phyloP scores from a whole-genome alignment of 306 rosid species.

The Prunus davidiana region DNA sequence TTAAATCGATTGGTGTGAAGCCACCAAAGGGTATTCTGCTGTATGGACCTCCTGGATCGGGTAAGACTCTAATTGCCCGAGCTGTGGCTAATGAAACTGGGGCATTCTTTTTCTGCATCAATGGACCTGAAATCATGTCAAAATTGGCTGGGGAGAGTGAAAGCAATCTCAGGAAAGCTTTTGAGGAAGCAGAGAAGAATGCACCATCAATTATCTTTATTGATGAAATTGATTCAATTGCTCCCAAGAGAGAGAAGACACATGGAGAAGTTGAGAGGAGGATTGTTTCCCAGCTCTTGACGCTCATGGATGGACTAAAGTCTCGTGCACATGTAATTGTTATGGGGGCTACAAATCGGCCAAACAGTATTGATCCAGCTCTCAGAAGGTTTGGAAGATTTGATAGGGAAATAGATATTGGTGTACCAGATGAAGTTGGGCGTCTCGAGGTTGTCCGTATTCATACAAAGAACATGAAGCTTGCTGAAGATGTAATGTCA shows the following conservation, averaged over 20 bases:
- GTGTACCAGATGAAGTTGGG: constrained; percentile 92
- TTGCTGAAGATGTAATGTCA: constrained; percentile 73
- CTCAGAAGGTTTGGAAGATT: constrained; percentile 98
- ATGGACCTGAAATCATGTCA: constrained; percentile 97
- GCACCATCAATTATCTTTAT: constrained; percentile 96
- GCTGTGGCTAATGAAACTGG: constrained; percentile 99
- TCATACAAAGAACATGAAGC: constrained; percentile 98
- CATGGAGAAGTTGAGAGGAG: constrained; percentile 97
- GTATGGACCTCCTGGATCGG: constrained; percentile 94
- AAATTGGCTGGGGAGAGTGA: constrained; percentile 97
- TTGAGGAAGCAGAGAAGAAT: constrained; percentile 99
- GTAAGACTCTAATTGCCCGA: constrained; percentile 87
- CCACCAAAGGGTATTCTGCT: constrained; percentile 96
- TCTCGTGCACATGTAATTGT: constrained; percentile 94
- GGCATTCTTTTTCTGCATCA: constrained; percentile 96
- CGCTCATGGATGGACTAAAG: constrained; percentile 96
- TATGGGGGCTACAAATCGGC: constrained; percentile 95
- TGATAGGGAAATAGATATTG: constrained; percentile 95
- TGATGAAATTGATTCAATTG: constrained; percentile 95
- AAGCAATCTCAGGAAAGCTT: constrained; percentile 95
- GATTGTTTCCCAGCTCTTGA: constrained; percentile 94
- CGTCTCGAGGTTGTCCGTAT: constrained; percentile 97
- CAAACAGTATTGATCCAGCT: constrained; percentile 96
- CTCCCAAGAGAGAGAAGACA: constrained; percentile 98
- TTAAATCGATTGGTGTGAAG: constrained; percentile 92